Evolutionary conservation across 306 rosid genomes (phyloP), one percentile per base, ranked within the genome.

Genomic region (Prunus mongolica): DNA sequence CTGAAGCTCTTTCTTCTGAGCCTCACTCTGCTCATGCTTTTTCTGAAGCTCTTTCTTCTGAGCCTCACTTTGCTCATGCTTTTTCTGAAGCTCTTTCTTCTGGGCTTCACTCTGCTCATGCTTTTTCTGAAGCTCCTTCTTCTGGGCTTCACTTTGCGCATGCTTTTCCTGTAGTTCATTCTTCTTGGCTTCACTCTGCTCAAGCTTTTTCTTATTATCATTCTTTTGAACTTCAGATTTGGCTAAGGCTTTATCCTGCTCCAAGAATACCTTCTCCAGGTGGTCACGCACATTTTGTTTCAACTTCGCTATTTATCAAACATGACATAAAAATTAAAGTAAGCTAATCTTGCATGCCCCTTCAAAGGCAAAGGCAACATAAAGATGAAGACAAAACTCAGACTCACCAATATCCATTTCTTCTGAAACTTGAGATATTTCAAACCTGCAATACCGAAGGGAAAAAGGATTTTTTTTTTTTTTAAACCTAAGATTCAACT

Each of bases 181-280:
- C 28, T 34, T 65, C 24, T 65, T 15, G 8, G 47, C 27, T 65
- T 32, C 49, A 18, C 22, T 30, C 3, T 32, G 25, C 51, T 38
- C 28, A 71, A 34, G 34, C 3, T 12, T 38, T 70, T 28, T 51
- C 47, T 70, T 30, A 22, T 11, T 24, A 9, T 13, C 74, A 51
- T 25, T 27, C 6, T 15, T 19, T 51, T 70, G 44, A 30, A 9
- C 8, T 20, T 52, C 30, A 19, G 16, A 70, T 12, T 19, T 52
- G 71, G 83, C 82, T 88, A 54, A 28, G 58, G 73, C 78, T 71
- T 61, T 66, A n/a, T 88, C 85, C 69, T 88, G 88, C 51, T 80
- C 87, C 63, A 38, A 71, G 56, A 68, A 65, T 67, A 86, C 70
- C 32, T 55, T 76, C 78, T 86, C 75, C 50, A 76, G 57, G 61